Percentiles rank a stretch among this genome's conserved stretches.
Evolutionary conservation across 805 yeast species (phyloP).

Genomic region (Saccharomycopsis fermentans): DNA sequence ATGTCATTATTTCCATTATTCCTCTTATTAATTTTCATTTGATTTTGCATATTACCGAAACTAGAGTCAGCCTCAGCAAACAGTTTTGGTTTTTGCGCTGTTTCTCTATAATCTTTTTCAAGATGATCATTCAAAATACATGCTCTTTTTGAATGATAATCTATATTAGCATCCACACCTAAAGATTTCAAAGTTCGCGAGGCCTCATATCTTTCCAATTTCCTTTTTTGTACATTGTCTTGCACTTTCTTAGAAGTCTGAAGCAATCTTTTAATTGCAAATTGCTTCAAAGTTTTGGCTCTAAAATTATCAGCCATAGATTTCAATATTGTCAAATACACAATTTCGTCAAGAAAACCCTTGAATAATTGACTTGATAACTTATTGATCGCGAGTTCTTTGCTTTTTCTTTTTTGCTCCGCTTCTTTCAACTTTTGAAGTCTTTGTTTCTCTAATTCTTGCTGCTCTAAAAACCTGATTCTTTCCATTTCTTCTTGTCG

Average conservation of each 20-base stretch:
- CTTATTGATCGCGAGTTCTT: not conserved
- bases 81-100: not conserved
- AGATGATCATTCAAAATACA: slow-evolving; percentile 17
- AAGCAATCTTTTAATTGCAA: slow-evolving; percentile 27
- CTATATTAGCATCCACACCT: slow-evolving; percentile 24
- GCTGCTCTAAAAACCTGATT: not conserved
- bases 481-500: slow-evolving; percentile 10
- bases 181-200: slow-evolving; percentile 25
- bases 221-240: slow-evolving; percentile 28
- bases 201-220: slow-evolving; percentile 30
- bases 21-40: slow-evolving; percentile 1
- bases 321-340: slow-evolving; percentile 27
- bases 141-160: slow-evolving; percentile 21
- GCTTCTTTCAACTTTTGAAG: not conserved
- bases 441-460: not conserved
- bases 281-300: slow-evolving; percentile 25
- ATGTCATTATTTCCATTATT: slow-evolving; percentile 20
- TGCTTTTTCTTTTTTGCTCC: slow-evolving; percentile 10
- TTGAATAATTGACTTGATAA: slow-evolving; percentile 22
- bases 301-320: slow-evolving; percentile 36
- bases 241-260: slow-evolving; percentile 21
- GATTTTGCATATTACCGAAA: not conserved
- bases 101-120: slow-evolving; percentile 6
- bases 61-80: not conserved
- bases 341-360: slow-evolving; percentile 13